Evolutionary conservation across 1,139 yeast genomes (phyloP).

Genomic region (Sugiyamaella pinicola): DNA sequence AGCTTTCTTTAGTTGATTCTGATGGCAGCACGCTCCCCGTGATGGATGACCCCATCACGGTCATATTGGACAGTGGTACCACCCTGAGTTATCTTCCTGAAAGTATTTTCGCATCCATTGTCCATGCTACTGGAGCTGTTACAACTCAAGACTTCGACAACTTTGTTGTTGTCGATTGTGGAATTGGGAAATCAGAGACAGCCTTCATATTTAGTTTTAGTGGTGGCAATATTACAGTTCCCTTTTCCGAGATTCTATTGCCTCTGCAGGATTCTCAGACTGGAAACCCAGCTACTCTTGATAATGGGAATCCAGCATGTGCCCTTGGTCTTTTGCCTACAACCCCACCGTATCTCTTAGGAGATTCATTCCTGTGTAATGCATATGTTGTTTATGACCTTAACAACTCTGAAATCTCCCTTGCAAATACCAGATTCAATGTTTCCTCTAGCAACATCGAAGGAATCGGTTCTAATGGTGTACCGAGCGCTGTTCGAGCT

Average conservation of each 20-base stretch:
- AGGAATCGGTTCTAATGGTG: not conserved
- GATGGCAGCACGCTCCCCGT: not conserved
- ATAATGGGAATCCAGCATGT: conserved; percentile 29
- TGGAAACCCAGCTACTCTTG: conserved; percentile 25
- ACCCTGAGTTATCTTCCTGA: conserved; percentile 39
- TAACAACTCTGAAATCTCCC: conserved; percentile 29
- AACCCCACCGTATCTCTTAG: conserved; percentile 44
- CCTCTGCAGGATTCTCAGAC: conserved; percentile 23
- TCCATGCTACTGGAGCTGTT: no score
- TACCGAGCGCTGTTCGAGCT: no score
- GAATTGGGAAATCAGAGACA: not conserved
- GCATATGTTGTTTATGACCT: conserved; percentile 80
- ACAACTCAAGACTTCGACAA: not conserved
- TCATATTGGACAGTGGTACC: conserved; percentile 44
- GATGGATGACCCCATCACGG: not conserved
- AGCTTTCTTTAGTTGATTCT: conserved; percentile 17
- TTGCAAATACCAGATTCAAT: conserved; percentile 35
- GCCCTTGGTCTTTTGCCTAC: conserved; percentile 11
- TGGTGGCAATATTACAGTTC: not conserved
- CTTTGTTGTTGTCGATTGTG: not conserved
- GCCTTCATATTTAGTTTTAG: not conserved
- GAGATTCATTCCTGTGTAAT: conserved; percentile 72
- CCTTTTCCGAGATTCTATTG: not conserved
- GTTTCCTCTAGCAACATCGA: conserved; percentile 4
- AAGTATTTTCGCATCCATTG: not conserved